Base-by-base conservation (phyloP, 1,284 basidiomycete species). In the Cryptococcus sp. region DNA sequence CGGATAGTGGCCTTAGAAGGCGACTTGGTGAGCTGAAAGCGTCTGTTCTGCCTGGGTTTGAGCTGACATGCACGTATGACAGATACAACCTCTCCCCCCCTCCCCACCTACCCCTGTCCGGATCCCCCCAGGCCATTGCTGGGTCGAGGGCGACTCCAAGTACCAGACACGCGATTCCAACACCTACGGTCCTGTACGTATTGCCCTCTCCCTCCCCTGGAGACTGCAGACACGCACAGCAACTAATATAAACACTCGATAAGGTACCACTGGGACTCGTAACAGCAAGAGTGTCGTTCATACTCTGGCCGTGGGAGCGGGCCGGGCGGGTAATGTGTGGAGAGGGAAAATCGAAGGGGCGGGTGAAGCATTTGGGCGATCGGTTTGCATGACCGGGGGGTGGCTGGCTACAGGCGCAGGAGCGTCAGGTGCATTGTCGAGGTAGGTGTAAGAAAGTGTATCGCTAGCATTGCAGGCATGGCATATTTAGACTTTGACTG, bases 71-170 rank as follows among this genome's bases (percentile, higher is more conserved):
- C 35, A 23, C 21, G n/a, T n/a, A 43, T 40, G n/a, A 18, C 48
- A 73, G 71, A 71, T 76, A 3, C 57, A 73, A 13, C 78, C 80
- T 0, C 60, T 77, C 1, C 71, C 73, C 0, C 77, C 78, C 1
- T 72, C 69, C 23, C 57, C 70, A 37, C 72, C 76, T 43, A 66
- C 63, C 12, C 69, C 74, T 0, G 64, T 80, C 4, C 53, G 72
- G 28, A 72, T 79, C 48, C 78, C 76, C 1, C 67, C 71, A 9
- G 78, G 79, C 13, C 73, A 77, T 58, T 79, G 77, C 42, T 82
- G 81, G 81, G 73, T 83, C 47, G 82, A 83, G 67, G 82, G 82
- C 13, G 82, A 83, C 68, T 79, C 79, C 35, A 71, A 68, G 28
- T 79, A 75, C 55, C 74, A 78, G 38, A 76, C 78, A 2, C 50